These are phyloP conservation scores for Carpinus viminea DNA, from an alignment of 306 rosid genomes.

Conservation along the genomic window DNA sequence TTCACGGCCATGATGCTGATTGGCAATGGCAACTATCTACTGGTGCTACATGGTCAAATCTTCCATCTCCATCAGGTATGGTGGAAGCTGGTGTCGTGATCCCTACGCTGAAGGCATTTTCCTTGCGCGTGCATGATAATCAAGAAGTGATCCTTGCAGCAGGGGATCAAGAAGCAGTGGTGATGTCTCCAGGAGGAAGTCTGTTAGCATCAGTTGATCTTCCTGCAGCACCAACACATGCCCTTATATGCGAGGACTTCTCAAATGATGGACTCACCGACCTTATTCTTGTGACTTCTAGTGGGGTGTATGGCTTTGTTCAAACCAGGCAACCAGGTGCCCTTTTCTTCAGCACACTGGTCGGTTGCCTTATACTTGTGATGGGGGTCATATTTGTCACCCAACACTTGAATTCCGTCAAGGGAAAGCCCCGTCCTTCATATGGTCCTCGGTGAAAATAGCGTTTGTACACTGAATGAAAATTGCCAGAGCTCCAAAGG, in stretches of 20 bases:
- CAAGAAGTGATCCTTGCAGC: slow-evolving; percentile 89
- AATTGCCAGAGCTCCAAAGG: slow-evolving; percentile 5
- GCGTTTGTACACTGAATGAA: slow-evolving; percentile 13
- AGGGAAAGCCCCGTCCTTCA: slow-evolving; percentile 84
- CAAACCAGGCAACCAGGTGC: slow-evolving; percentile 99
- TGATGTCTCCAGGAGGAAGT: slow-evolving; percentile 88
- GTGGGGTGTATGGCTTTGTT: slow-evolving; percentile 86
- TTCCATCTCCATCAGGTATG: slow-evolving; percentile 95
- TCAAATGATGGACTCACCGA: slow-evolving; percentile 95
- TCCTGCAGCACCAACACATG: slow-evolving; percentile 85
- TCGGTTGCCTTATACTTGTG: slow-evolving; percentile 86
- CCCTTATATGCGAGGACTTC: slow-evolving; percentile 77
- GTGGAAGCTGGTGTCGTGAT: slow-evolving; percentile 76
- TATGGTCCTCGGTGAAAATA: slow-evolving; percentile 48
- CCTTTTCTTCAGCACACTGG: slow-evolving; percentile 91
- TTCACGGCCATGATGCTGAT: slow-evolving; percentile 83
- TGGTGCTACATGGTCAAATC: slow-evolving; percentile 91
- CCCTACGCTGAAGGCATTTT: slow-evolving; percentile 84
- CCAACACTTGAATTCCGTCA: slow-evolving; percentile 83
- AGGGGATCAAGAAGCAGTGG: slow-evolving; percentile 91
- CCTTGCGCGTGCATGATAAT: slow-evolving; percentile 59
- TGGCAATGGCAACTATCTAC: slow-evolving; percentile 98
- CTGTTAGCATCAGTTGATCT: slow-evolving; percentile 68
- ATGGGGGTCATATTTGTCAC: slow-evolving; percentile 91
- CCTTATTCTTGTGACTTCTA: slow-evolving; percentile 78